Evolutionary conservation across 768 basidiomycete genomes (phyloP).

Genomic region (Amanita molliuscula): DNA sequence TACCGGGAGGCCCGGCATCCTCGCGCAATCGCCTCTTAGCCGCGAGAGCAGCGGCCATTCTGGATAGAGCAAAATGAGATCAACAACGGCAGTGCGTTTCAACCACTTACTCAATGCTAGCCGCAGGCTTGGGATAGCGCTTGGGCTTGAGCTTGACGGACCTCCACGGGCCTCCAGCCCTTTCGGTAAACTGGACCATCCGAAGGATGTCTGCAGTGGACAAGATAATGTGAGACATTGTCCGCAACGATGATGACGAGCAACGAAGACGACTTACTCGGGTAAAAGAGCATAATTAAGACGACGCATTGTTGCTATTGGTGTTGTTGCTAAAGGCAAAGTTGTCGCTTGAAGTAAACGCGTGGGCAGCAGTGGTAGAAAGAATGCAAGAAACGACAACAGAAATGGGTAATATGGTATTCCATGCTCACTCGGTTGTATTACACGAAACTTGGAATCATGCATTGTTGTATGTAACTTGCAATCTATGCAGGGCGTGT

Average conservation of each 20-base stretch:
- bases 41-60: not conserved
- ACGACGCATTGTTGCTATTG: too few species aligned
- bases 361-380: too few species aligned
- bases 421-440: not conserved
- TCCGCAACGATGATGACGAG: not conserved
- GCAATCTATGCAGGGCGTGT: too few species aligned
- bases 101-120: too few species aligned
- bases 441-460: not conserved
- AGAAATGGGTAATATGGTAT: too few species aligned
- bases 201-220: not conserved
- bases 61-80: not conserved
- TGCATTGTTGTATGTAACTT: not conserved
- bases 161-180: not conserved
- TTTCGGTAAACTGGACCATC: too few species aligned
- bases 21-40: not conserved
- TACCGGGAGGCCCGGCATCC: not conserved
- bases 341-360: too few species aligned
- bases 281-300: too few species aligned
- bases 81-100: not conserved
- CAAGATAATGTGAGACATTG: not conserved
- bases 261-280: too few species aligned
- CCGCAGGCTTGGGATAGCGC: not conserved
- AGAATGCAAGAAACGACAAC: too few species aligned
- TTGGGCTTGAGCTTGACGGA: not conserved
- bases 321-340: too few species aligned